Conservation (phyloP, 2,329 filamentous ascomycete genomes). For the Xylaria sp. region DNA sequence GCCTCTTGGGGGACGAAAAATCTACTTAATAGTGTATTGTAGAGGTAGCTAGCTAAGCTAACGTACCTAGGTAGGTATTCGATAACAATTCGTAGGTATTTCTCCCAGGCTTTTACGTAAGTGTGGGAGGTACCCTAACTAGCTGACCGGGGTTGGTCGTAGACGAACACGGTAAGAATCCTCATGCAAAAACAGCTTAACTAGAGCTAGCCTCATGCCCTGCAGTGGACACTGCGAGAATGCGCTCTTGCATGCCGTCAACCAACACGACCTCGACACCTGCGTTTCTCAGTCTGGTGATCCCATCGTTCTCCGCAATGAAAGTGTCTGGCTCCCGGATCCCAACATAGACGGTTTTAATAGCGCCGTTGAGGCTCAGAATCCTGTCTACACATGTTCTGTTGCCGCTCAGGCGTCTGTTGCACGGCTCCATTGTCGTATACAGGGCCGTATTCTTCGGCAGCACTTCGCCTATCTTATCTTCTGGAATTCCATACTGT, state of each 20-base stretch:
- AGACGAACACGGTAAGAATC: no score
- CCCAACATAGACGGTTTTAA: conserved; percentile 52
- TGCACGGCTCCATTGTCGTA: conserved; percentile 60
- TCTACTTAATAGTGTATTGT: no score
- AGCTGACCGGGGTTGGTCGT: background rate
- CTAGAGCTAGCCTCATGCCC: background rate
- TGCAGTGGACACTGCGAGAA: conserved; percentile 11
- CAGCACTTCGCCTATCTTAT: conserved; percentile 52
- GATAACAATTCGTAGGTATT: no score
- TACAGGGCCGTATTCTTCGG: conserved; percentile 55
- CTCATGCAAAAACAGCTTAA: no score
- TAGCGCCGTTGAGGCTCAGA: conserved; percentile 41
- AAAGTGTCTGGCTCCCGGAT: conserved; percentile 54
- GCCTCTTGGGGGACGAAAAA: background rate
- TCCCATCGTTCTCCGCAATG: conserved; percentile 50
- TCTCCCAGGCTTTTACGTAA: background rate
- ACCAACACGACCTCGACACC: conserved; percentile 41
- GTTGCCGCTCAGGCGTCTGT: conserved; percentile 54
- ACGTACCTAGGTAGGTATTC: no score
- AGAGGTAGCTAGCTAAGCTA: no score
- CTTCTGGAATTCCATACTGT: conserved; percentile 51
- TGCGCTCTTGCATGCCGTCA: conserved; percentile 5
- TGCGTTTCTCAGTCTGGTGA: conserved; percentile 41
- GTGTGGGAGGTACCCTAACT: background rate
- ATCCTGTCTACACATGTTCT: conserved; percentile 53